A percentile compares a stretch with the other conserved stretches of the same genome.
Evolutionary conservation across 805 yeast species (phyloP).

Genomic region (Teunomyces kruisii): DNA sequence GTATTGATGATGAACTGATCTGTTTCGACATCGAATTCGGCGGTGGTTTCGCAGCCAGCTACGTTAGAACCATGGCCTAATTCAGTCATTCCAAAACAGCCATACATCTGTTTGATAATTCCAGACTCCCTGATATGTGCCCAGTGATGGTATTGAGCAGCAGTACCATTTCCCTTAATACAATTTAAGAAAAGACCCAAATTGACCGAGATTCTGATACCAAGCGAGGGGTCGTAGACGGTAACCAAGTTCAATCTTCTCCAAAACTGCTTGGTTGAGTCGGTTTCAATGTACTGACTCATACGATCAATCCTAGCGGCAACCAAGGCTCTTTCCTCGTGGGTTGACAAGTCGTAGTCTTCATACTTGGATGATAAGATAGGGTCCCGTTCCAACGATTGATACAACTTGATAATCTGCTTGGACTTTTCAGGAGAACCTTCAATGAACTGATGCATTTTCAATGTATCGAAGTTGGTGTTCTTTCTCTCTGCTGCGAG

Average conservation of each 20-base stretch:
- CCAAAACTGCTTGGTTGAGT: constrained; percentile 29
- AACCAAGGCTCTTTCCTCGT: constrained; percentile 31
- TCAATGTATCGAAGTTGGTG: constrained; percentile 32
- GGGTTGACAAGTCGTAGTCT: constrained; percentile 34
- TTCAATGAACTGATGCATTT: constrained; percentile 43
- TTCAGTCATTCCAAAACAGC: constrained; percentile 94
- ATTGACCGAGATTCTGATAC: constrained; percentile 39
- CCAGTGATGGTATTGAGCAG: constrained; percentile 39
- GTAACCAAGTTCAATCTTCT: constrained; percentile 37
- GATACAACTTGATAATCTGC: constrained; percentile 27
- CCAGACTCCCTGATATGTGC: constrained; percentile 32
- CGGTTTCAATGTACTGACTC: constrained; percentile 37
- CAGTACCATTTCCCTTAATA: constrained; percentile 42
- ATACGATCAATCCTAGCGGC: constrained; percentile 35
- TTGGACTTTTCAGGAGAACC: constrained; percentile 37
- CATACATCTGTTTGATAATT: constrained; percentile 48
- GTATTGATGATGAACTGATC: constrained; percentile 46
- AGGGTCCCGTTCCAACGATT: constrained; percentile 40
- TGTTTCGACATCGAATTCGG: constrained; percentile 36
- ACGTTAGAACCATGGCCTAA: constrained; percentile 85
- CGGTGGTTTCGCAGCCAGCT: constrained; percentile 87
- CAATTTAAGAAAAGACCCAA: constrained; percentile 41
- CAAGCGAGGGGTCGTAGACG: constrained; percentile 37
- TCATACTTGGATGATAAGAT: constrained; percentile 27
- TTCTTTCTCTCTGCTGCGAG: constrained; percentile 31